Evolutionary conservation across 2,329 filamentous ascomycete species (phyloP).

Genomic region (Aspergillus carbonarius): DNA sequence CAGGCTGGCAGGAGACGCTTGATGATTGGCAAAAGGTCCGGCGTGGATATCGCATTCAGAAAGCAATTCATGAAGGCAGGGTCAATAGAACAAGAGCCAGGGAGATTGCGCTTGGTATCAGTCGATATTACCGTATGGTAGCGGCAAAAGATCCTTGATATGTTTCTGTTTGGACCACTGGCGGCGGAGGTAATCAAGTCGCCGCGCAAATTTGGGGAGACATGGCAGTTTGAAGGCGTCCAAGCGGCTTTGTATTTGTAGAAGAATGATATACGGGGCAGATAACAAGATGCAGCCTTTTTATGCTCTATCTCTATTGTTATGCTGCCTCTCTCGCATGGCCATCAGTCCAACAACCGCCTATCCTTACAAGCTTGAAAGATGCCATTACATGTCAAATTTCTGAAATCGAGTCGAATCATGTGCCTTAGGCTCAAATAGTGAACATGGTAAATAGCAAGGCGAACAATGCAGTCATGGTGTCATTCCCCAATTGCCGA

Average conservation of each 20-base stretch:
- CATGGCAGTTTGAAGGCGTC: not conserved
- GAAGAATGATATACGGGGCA: constrained; percentile 6
- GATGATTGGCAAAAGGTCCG: constrained; percentile 41
- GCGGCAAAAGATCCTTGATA: constrained; percentile 11
- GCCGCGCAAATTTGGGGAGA: not conserved
- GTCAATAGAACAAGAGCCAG: constrained; percentile 36
- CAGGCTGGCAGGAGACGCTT: constrained; percentile 42
- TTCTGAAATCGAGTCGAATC: not conserved
- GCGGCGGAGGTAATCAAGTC: too few species aligned
- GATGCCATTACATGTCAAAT: not conserved
- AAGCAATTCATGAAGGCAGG: constrained; percentile 35
- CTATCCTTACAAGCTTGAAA: not conserved
- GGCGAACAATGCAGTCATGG: constrained; percentile 17
- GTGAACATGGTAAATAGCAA: constrained; percentile 25
- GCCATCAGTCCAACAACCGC: not conserved
- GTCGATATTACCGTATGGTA: constrained; percentile 18
- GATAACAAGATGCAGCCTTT: not conserved
- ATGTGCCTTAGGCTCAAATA: constrained; percentile 23
- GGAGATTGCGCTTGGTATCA: constrained; percentile 26
- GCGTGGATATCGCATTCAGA: constrained; percentile 38
- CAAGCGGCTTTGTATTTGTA: not conserved
- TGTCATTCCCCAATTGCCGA: constrained; percentile 30
- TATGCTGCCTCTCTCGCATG: not conserved
- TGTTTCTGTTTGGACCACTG: not conserved
- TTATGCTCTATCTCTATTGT: constrained; percentile 4